Evolutionary conservation across 2,329 filamentous ascomycete species (phyloP).

Genomic region (Nemania serpens): DNA sequence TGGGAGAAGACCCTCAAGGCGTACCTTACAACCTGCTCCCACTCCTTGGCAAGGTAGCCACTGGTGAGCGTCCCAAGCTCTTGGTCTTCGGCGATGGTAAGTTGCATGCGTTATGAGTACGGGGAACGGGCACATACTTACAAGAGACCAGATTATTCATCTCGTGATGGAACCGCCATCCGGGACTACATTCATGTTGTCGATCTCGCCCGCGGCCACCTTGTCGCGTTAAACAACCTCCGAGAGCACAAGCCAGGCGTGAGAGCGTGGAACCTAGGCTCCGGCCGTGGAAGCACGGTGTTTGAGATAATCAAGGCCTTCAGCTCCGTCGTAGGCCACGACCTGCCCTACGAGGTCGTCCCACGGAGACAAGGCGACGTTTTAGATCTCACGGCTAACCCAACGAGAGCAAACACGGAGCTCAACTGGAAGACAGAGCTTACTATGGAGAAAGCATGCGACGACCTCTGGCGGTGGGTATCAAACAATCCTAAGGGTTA

Average conservation of each 20-base stretch:
- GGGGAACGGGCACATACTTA: slow-evolving; percentile 7
- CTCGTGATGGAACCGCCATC: slow-evolving; percentile 89
- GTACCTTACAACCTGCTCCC: slow-evolving; percentile 96
- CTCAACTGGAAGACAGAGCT: slow-evolving; percentile 90
- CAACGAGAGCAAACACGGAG: slow-evolving; percentile 83
- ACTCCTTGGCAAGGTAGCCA: slow-evolving; percentile 91
- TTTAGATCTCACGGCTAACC: slow-evolving; percentile 91
- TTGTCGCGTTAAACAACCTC: slow-evolving; percentile 89
- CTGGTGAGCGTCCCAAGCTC: slow-evolving; percentile 91
- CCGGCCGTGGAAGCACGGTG: slow-evolving; percentile 91
- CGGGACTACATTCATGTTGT: slow-evolving; percentile 98
- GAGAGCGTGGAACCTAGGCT: slow-evolving; percentile 95
- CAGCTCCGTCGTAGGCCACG: slow-evolving; percentile 80
- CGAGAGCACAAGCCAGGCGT: slow-evolving; percentile 84
- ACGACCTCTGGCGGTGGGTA: slow-evolving; percentile 96
- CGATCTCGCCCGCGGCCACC: slow-evolving; percentile 83
- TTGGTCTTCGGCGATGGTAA: slow-evolving; percentile 91
- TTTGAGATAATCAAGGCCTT: slow-evolving; percentile 98
- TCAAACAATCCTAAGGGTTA: slow-evolving; percentile 96
- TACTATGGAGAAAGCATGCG: slow-evolving; percentile 90
- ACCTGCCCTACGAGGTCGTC: slow-evolving; percentile 85
- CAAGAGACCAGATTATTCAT: slow-evolving; percentile 73
- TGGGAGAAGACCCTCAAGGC: slow-evolving; percentile 97
- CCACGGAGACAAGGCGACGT: slow-evolving; percentile 86
- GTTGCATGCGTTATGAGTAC: slow-evolving; percentile 34